Base-by-base conservation (phyloP, 1,139 yeast genomes). In the Saccharomyces hybrid region DNA sequence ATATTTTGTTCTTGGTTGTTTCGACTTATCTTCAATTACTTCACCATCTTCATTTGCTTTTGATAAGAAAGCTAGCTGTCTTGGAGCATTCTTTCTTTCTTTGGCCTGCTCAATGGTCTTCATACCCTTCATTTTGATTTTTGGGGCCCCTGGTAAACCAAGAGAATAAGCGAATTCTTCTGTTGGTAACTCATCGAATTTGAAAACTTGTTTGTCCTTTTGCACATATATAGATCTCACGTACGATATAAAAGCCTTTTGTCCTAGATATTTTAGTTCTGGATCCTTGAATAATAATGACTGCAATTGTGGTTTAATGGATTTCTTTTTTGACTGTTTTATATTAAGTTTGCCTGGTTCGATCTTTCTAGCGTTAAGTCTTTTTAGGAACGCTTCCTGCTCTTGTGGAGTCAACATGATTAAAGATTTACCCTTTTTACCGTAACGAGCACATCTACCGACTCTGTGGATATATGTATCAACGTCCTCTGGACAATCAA, bases 91-190 rank as follows among this genome's bases (percentile, higher is more conserved):
- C 73, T 93, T 93, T 73, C 81, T 74, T 59, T 85, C 95, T 69
- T 87, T 89, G 31, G 78, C 73, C 56, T 74, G 75, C 51, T 70
- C 68, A 26, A 75, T 65, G 20, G 76, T 72, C 8, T 72, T 71
- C 61, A 68, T 70, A 51, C 80, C 82, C 55, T 80, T 79, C 55
- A 91, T 80, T 70, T 89, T 90, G 62, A 93, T 85, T 64, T 87
- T 85, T 47, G 99, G 99, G 1, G 96, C 96, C 55, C 98, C 96
- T 0, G 98, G 96, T 52, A 93, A 78, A 6, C 99, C 99, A 52
- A 91, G 71, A 11, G 96, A 87, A 55, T 82, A 81, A 2, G 99
- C 98, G 71, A 76, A 90, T 55, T 81, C 85, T 59, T 91, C 97
- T 5, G 85, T 75, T 2, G 96, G 95, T 14, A 93, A 70, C 48